A percentile compares a stretch with the other conserved stretches of the same genome.
These are phyloP conservation scores for Coniochaeta hoffmannii DNA, from an alignment of 2,329 filamentous ascomycete species.

Conservation along the genomic window DNA sequence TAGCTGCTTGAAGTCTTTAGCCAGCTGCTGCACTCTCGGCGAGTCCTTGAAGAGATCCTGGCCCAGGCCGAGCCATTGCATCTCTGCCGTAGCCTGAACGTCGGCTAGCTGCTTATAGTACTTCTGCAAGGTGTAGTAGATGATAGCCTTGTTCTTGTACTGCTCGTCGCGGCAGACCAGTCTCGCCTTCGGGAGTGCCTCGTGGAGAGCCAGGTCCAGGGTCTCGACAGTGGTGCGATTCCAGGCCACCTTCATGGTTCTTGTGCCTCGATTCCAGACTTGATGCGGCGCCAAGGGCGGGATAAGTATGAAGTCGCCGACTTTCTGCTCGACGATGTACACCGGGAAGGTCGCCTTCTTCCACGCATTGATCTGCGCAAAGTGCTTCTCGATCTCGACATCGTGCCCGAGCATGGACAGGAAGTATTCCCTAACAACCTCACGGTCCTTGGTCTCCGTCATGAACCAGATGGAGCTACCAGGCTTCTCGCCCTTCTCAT, in stretches of 20 bases:
- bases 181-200: conserved; percentile 81
- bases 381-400: conserved; percentile 94
- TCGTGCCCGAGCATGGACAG: conserved; percentile 89
- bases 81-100: conserved; percentile 41
- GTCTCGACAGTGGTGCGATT: conserved; percentile 93
- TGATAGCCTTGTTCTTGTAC: conserved; percentile 96
- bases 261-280: conserved; percentile 94
- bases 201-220: conserved; percentile 73
- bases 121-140: conserved; percentile 79
- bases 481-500: conserved; percentile 65
- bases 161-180: conserved; percentile 95
- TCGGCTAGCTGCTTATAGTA: conserved; percentile 58
- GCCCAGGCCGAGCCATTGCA: conserved; percentile 39
- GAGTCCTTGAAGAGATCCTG: conserved; percentile 34
- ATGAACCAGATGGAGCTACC: conserved; percentile 98
- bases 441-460: conserved; percentile 90
- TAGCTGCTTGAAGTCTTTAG: conserved; percentile 73
- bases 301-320: conserved; percentile 88
- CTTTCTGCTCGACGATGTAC: conserved; percentile 83
- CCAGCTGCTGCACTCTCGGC: conserved; percentile 54
- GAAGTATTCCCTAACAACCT: conserved; percentile 89
- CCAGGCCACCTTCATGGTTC: conserved; percentile 97
- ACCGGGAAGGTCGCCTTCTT: conserved; percentile 89
- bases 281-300: conserved; percentile 92
- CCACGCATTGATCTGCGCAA: conserved; percentile 93